Evolutionary conservation across 768 basidiomycete genomes (phyloP).

Genomic region (Leccinum rimulosum): DNA sequence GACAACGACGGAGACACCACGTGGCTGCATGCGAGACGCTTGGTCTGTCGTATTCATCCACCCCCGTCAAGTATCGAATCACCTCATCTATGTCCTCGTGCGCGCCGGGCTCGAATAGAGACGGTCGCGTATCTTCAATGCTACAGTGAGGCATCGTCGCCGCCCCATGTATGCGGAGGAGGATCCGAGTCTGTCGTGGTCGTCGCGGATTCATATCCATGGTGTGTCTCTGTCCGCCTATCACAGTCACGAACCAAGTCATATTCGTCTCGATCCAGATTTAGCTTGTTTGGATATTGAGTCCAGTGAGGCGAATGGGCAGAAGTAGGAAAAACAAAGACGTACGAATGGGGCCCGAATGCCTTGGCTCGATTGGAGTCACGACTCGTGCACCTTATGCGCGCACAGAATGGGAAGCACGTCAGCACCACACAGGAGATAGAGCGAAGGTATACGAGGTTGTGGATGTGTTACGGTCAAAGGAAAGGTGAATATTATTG

Average conservation of each 20-base stretch:
- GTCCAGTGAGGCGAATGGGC: not conserved
- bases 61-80: no score
- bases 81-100: no score
- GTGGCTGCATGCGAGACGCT: no score
- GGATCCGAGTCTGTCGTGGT: slow-evolving; percentile 30
- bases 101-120: no score
- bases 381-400: slow-evolving; percentile 2
- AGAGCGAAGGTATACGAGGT: not conserved
- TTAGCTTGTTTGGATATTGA: slow-evolving; percentile 1
- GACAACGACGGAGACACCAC: no score
- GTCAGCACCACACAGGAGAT: slow-evolving; percentile 11
- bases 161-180: slow-evolving; percentile 24
- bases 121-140: no score
- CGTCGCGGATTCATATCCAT: slow-evolving; percentile 26
- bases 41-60: no score
- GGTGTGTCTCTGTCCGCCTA: slow-evolving; percentile 21
- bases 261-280: slow-evolving; percentile 3
- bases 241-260: slow-evolving; percentile 8
- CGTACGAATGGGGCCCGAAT: slow-evolving; percentile 1
- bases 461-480: not conserved
- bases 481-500: not conserved
- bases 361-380: slow-evolving; percentile 9
- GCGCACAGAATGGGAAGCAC: no score
- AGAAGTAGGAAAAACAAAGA: not conserved
- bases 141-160: not conserved